phyloP scores from a whole-genome alignment of 2,329 filamentous ascomycete genomes.

The Aurifilum marmelostoma region DNA sequence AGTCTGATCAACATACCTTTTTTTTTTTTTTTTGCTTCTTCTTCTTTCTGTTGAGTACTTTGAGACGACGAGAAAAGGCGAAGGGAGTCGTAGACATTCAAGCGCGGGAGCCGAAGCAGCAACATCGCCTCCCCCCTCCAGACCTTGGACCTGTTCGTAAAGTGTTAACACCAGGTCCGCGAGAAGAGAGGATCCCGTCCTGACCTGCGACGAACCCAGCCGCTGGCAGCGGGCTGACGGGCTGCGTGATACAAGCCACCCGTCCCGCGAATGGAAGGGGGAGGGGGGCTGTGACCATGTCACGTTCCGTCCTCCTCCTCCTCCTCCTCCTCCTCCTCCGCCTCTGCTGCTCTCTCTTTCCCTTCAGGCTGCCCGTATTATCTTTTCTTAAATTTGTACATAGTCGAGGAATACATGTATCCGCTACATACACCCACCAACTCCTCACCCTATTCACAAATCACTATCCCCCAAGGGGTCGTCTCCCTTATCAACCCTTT shows the following conservation, averaged over 20 bases:
- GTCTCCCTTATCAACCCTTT: neutral
- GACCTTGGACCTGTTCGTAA: neutral
- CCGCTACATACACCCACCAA: neutral
- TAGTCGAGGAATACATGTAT: neutral
- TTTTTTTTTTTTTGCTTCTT: neutral
- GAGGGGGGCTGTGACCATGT: neutral
- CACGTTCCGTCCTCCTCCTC: neutral
- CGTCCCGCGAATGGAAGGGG: neutral
- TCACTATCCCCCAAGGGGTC: neutral
- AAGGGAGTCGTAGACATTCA: neutral
- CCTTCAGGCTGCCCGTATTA: neutral
- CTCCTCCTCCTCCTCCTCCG: no score
- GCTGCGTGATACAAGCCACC: neutral
- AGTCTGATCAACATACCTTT: no score
- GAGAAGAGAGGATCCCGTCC: neutral
- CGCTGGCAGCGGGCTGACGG: neutral
- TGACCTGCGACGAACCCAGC: neutral
- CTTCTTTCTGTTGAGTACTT: neutral
- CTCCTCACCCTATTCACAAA: neutral
- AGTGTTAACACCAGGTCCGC: neutral
- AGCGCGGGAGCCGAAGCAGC: slow-evolving; percentile 9
- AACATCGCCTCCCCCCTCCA: neutral
- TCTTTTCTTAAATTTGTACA: neutral
- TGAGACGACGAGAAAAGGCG: neutral
- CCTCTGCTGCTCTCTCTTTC: neutral